Base-by-base conservation (phyloP, 164 flowering plant genomes). In the Akebia trifoliata region DNA sequence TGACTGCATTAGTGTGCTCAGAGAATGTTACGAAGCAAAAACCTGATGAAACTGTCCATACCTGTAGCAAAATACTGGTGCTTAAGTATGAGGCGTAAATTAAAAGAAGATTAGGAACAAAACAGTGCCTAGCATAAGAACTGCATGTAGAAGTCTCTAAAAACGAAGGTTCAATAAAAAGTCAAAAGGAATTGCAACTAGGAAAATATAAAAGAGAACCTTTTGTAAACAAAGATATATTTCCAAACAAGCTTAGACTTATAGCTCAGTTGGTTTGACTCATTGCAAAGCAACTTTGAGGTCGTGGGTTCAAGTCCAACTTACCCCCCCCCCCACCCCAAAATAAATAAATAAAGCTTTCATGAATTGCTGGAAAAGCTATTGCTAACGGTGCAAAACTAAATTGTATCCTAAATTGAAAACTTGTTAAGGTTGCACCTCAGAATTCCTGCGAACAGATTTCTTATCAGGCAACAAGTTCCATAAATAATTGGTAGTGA, bases 11-110 rank as follows among this genome's bases (percentile, higher is more conserved):
- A 3, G 96, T 86, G 72, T 93, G 99, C 82, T 90, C 97, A 0
- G 95, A 75, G 60, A 94, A 94, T 49, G 99, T 94, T 8, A 90
- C 89, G 66, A 84, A 86, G 69, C 91, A 94, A 65, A 76, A 86
- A 17, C 97, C 99, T 17, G 99, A 84, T 10, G 97, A 76, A 59
- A 75, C 89, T 44, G 87, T 94, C 99, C 99, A 94, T 8, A 94
- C 91, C 99, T 94, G 76, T 38, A 54, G 60, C 18, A 81, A 73
- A 47, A 18, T 8, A 53, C n/a, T 37, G 25, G 14, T 34, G 10
- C 11, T 17, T 17, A n/a, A 4, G 15, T 1, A 34, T 8, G 7
- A 25, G 2, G 40, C 22, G 18, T 17, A 50, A 28, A 48, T 25
- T n/a, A 25, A 51, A 49, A 10, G 17, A 24, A 45, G 31, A 14